Percentiles rank a stretch among this genome's conserved stretches.
Evolutionary conservation across 208 protist species (phyloP).

Genomic region (Crithidia thermophila): DNA sequence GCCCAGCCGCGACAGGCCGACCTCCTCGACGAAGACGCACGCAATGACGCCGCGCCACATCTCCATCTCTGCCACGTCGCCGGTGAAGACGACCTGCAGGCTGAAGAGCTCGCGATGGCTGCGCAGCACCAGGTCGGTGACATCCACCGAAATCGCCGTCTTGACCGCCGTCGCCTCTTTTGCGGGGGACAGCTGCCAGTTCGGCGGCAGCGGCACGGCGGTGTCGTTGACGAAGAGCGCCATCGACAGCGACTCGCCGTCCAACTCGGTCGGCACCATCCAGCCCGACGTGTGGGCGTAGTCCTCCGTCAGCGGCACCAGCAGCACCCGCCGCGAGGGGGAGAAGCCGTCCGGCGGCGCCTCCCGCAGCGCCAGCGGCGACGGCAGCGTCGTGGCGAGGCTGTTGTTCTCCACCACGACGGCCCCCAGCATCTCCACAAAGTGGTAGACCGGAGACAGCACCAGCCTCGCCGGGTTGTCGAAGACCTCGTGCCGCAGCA

Average conservation of each 20-base stretch:
- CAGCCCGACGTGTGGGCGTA: slow-evolving; percentile 71
- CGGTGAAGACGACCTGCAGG: slow-evolving; percentile 58
- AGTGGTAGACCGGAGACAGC: slow-evolving; percentile 69
- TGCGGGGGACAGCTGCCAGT: slow-evolving; percentile 60
- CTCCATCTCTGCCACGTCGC: slow-evolving; percentile 42
- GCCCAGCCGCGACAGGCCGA: slow-evolving; percentile 36
- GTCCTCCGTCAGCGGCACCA: slow-evolving; percentile 59
- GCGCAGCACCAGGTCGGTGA: slow-evolving; percentile 52
- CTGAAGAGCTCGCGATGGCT: slow-evolving; percentile 44
- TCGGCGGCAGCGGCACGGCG: slow-evolving; percentile 40
- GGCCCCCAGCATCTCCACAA: slow-evolving; percentile 76
- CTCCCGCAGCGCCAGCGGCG: slow-evolving; percentile 46
- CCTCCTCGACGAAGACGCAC: slow-evolving; percentile 67
- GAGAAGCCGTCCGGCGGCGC: slow-evolving; percentile 45
- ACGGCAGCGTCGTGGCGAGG: slow-evolving; percentile 65
- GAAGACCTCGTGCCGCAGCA: slow-evolving; percentile 75
- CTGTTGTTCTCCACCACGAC: slow-evolving; percentile 58
- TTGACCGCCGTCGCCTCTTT: slow-evolving; percentile 67
- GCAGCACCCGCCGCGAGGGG: slow-evolving; percentile 55
- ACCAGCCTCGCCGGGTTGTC: slow-evolving; percentile 55
- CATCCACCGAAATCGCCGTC: slow-evolving; percentile 59
- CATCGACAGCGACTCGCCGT: slow-evolving; percentile 56
- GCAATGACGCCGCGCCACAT: slow-evolving; percentile 77
- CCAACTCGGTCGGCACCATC: slow-evolving; percentile 69
- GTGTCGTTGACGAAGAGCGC: slow-evolving; percentile 66